Evolutionary conservation across 805 yeast species (phyloP).

Genomic region (Tetrapisispora iriomotensis): DNA sequence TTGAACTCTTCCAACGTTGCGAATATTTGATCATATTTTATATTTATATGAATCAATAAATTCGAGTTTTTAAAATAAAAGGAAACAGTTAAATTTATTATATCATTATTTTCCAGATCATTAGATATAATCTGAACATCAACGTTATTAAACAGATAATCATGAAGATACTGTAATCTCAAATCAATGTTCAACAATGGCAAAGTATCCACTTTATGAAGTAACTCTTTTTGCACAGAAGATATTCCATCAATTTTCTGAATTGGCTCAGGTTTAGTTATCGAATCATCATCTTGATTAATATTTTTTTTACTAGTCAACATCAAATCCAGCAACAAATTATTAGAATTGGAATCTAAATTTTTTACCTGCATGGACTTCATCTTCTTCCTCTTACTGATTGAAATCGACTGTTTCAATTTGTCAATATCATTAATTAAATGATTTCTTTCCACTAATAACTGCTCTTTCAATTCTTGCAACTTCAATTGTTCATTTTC

Average conservation of each 20-base stretch:
- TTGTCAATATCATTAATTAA: conserved; percentile 13
- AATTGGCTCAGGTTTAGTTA: background rate
- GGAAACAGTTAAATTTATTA: background rate
- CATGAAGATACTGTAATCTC: conserved; percentile 13
- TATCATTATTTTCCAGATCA: background rate
- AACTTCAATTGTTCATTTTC: conserved; percentile 11
- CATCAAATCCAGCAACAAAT: conserved; percentile 9
- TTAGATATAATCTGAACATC: conserved; percentile 5
- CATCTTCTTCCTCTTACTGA: background rate
- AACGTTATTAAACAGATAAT: conserved; percentile 11
- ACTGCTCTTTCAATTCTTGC: conserved; percentile 14
- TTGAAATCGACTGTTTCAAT: conserved; percentile 3
- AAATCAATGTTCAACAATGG: conserved; percentile 20
- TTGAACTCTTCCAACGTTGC: background rate
- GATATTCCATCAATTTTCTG: conserved; percentile 13
- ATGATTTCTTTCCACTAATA: conserved; percentile 12
- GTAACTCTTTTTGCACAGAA: conserved; percentile 13
- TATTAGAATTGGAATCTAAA: conserved; percentile 8
- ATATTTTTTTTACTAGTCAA: conserved; percentile 4
- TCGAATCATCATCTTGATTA: background rate
- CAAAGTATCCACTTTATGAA: conserved; percentile 19
- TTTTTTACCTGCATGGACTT: background rate
- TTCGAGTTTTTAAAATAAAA: conserved; percentile 1
- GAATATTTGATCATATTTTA: conserved; percentile 1
- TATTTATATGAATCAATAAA: background rate